Evolutionary conservation across 768 basidiomycete genomes (phyloP).

Genomic region (Termitomyces sp.): DNA sequence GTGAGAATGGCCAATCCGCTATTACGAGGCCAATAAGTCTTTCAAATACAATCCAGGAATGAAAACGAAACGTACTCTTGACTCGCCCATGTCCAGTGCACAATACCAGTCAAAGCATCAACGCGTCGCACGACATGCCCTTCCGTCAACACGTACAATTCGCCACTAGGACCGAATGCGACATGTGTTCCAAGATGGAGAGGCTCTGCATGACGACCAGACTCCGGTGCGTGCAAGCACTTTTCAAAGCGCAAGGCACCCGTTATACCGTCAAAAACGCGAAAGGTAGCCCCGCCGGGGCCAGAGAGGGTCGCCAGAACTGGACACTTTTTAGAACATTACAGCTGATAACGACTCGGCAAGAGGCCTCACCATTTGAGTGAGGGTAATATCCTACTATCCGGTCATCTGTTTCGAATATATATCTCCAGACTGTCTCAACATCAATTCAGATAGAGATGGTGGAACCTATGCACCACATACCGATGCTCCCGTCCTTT

Average conservation of each 20-base stretch:
- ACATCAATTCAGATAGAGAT: slow-evolving; percentile 6
- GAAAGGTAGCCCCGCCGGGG: slow-evolving; percentile 61
- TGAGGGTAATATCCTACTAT: slow-evolving; percentile 61
- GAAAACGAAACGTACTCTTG: slow-evolving; percentile 47
- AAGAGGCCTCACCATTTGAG: slow-evolving; percentile 44
- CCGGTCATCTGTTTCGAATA: slow-evolving; percentile 66
- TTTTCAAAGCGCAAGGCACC: slow-evolving; percentile 63
- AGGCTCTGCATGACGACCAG: slow-evolving; percentile 47
- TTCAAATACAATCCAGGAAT: background rate
- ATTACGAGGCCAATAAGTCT: background rate
- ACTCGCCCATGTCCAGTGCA: slow-evolving; percentile 72
- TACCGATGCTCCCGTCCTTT: slow-evolving; percentile 69
- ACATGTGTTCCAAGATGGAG: slow-evolving; percentile 53
- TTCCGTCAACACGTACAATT: slow-evolving; percentile 54
- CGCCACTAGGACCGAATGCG: slow-evolving; percentile 25
- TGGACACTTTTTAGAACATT: slow-evolving; percentile 21
- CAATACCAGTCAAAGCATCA: slow-evolving; percentile 45
- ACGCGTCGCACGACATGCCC: slow-evolving; percentile 56
- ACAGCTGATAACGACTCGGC: background rate
- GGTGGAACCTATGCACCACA: slow-evolving; percentile 17
- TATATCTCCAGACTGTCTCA: slow-evolving; percentile 66
- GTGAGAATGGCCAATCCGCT: slow-evolving; percentile 68
- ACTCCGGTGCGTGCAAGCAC: slow-evolving; percentile 44
- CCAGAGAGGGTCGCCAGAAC: slow-evolving; percentile 77
- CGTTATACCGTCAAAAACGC: slow-evolving; percentile 59